Conservation (phyloP, 2,329 filamentous ascomycete species). For the Colletotrichum echinochloae region DNA sequence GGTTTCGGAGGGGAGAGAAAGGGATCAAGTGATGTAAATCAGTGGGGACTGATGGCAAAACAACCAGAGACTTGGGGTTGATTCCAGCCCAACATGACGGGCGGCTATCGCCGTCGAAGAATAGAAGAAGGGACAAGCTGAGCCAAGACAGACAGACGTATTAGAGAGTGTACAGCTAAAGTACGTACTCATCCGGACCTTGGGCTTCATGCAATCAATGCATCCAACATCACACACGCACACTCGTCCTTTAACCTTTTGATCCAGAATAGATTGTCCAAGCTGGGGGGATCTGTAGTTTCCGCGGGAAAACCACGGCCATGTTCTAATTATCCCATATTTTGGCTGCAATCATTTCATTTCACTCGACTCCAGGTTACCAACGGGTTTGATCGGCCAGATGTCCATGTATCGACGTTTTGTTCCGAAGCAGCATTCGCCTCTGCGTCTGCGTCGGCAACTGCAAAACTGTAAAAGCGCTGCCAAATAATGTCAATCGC, state of each 20-base stretch:
- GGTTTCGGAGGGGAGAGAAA: constrained; percentile 11
- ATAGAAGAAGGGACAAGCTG: background rate
- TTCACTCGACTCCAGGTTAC: background rate
- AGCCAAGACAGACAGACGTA: background rate
- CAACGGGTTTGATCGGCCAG: constrained; percentile 1
- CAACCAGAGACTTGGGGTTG: constrained; percentile 6
- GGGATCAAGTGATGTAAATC: background rate
- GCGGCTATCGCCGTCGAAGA: background rate
- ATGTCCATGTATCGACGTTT: constrained; percentile 1
- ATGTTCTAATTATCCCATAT: background rate
- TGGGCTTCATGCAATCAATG: background rate
- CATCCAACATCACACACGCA: background rate
- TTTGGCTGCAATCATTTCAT: background rate
- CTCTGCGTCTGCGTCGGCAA: background rate
- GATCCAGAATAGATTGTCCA: background rate
- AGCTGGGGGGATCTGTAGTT: background rate
- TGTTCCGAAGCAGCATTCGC: background rate
- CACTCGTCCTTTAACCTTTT: background rate
- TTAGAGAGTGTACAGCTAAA: background rate
- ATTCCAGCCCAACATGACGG: background rate
- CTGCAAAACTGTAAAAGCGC: constrained; percentile 1
- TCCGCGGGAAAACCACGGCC: constrained; percentile 1
- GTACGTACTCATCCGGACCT: background rate
- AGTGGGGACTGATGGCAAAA: background rate
- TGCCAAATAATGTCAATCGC: background rate